Conservation (phyloP, 352 stramenopile species). For the Aphanomyces cochlioides region DNA sequence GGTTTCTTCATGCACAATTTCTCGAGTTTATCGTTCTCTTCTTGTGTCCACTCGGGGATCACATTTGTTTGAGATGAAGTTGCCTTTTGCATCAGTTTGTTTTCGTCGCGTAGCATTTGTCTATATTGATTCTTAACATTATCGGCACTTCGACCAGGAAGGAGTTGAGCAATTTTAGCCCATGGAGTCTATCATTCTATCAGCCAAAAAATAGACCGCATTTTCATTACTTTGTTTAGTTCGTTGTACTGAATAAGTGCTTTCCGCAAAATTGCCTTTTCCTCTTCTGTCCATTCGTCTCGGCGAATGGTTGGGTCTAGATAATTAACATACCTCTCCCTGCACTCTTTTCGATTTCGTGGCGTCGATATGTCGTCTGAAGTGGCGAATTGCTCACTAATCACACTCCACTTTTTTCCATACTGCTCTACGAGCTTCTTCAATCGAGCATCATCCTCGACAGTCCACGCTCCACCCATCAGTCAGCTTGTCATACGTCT, state of each 20-base stretch:
- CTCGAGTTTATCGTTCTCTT: conserved; percentile 47
- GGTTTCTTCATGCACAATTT: conserved; percentile 34
- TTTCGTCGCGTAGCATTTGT: background rate
- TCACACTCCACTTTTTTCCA: conserved; percentile 13
- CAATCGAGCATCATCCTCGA: conserved; percentile 47
- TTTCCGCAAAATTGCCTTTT: conserved; percentile 15
- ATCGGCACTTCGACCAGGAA: conserved; percentile 18
- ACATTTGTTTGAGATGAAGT: background rate
- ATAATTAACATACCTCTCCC: conserved; percentile 73
- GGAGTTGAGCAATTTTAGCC: conserved; percentile 1
- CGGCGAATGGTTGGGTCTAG: conserved; percentile 40
- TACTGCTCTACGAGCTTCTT: conserved; percentile 37
- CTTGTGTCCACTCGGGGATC: conserved; percentile 37
- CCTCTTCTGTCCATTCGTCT: conserved; percentile 7
- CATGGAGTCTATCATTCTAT: conserved; percentile 8
- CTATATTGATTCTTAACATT: conserved; percentile 18
- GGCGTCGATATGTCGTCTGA: conserved; percentile 45
- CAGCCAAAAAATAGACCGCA: background rate
- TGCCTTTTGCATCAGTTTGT: background rate
- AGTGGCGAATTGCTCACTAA: conserved; percentile 32
- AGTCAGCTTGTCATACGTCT: no score
- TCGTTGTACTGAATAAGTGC: no score
- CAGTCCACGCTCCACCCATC: conserved; percentile 41
- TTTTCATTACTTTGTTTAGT: background rate
- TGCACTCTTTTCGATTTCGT: conserved; percentile 56